Conservation (phyloP, 2,329 filamentous ascomycete species). For the Coniochaeta ligniaria region DNA sequence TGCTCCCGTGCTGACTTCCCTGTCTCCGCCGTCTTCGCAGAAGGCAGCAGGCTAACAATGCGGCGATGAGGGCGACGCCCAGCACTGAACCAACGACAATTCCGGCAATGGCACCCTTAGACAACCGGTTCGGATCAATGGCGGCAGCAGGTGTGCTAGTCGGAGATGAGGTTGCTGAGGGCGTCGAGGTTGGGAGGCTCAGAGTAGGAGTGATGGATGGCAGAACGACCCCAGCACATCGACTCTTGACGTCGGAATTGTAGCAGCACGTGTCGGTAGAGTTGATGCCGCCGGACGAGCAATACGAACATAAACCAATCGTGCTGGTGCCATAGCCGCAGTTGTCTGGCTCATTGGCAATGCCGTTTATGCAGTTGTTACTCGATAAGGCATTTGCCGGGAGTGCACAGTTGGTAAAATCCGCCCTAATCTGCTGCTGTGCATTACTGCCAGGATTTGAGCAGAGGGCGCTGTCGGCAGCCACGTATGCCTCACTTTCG, state of each 20-base stretch:
- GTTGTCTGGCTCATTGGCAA: constrained; percentile 74
- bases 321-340: constrained; percentile 74
- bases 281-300: constrained; percentile 74
- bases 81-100: constrained; percentile 76
- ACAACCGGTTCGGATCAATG: constrained; percentile 37
- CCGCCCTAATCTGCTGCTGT: constrained; percentile 73
- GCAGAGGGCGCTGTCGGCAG: constrained; percentile 68
- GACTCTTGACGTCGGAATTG: constrained; percentile 64
- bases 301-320: constrained; percentile 80
- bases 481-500: constrained; percentile 79
- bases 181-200: constrained; percentile 42
- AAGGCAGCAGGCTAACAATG: constrained; percentile 63
- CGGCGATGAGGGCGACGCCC: constrained; percentile 62
- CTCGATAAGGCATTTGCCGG: constrained; percentile 70
- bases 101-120: constrained; percentile 84
- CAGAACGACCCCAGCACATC: constrained; percentile 70
- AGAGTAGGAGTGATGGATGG: constrained; percentile 69
- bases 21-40: constrained; percentile 43
- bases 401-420: constrained; percentile 83
- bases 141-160: constrained; percentile 28
- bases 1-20: constrained; percentile 59
- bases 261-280: constrained; percentile 94
- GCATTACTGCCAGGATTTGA: constrained; percentile 57
- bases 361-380: constrained; percentile 67
- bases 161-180: constrained; percentile 33